Base-by-base conservation (phyloP, 441 rosid species). In the Daphne laureola region DNA sequence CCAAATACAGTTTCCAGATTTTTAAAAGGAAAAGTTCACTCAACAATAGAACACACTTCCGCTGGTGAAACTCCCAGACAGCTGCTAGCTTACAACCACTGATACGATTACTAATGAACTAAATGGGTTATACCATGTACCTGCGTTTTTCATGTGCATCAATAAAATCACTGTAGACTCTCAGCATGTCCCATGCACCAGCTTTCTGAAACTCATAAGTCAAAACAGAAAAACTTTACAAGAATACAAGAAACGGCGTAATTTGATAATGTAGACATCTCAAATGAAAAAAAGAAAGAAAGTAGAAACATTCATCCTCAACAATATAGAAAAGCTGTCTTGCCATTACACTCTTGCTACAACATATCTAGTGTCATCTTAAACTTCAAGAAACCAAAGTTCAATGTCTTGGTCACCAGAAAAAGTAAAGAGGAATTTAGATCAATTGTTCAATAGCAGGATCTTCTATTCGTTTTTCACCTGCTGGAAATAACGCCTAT, bases 101-200 rank as follows among this genome's bases (percentile, higher is more conserved):
- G 8, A 31, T 31, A 31, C 38, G 7, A 31, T 5, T 8, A 31
- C 38, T 2, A 31, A 31, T 11, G 11, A 31, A 9, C 38, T 31
- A 7, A 31, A 7, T 31, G 8, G 38, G 9, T 5, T 31, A 31
- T 7, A 31, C 38, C 7, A 31, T 31, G 57, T 77, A 93, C 97
- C 97, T 85, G 77, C 82, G 79, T 67, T 71, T 85, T 62, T 93
- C 96, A 62, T 76, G 78, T 51, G 81, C 61, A 51, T 83, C 91
- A 64, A 90, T 62, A 75, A 90, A 93, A 63, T 80, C 79, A 65
- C 84, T 71, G 58, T 90, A 87, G 66, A 93, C 85, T 77, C 58
- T 83, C 66, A 93, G 84, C 96, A 90, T 90, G 76, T 93, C 97
- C 99, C 93, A 87, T 0, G 91, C 87, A 71, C 76, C 78, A 55